A percentile compares a stretch with the other conserved stretches of the same genome.
phyloP scores from a whole-genome alignment of 805 yeast species.

The Maudiozyma pseudohumilis region DNA sequence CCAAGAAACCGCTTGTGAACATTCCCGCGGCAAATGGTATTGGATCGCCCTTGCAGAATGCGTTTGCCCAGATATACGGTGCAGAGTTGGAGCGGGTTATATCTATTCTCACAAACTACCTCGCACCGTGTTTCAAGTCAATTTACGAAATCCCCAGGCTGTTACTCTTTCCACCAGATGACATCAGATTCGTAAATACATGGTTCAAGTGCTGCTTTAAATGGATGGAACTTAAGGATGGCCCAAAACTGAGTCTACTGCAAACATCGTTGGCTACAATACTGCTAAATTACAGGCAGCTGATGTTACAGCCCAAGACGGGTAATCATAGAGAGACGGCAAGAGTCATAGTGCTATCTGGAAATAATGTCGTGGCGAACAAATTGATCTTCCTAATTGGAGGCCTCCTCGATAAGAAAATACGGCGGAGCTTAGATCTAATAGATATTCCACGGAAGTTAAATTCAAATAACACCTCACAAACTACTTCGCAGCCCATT shows the following conservation, averaged over 20 bases:
- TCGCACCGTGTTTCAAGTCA: conserved; percentile 26
- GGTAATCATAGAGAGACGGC: conserved; percentile 34
- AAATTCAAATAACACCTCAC: neutral
- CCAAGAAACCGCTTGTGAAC: neutral
- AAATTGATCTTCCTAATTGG: conserved; percentile 44
- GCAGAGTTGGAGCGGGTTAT: conserved; percentile 19
- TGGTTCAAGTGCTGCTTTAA: conserved; percentile 34
- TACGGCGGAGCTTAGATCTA: conserved; percentile 1
- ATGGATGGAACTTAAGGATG: conserved; percentile 37
- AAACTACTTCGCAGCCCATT: neutral
- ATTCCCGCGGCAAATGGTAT: neutral
- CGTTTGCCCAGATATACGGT: conserved; percentile 10
- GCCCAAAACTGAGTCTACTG: conserved; percentile 26
- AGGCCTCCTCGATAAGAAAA: conserved; percentile 35
- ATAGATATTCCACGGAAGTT: neutral
- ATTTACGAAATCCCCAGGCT: conserved; percentile 30
- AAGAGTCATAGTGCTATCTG: conserved; percentile 47
- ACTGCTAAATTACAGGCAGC: conserved; percentile 18
- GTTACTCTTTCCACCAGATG: conserved; percentile 26
- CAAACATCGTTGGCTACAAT: conserved; percentile 23
- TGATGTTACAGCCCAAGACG: conserved; percentile 10
- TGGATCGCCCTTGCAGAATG: conserved; percentile 1
- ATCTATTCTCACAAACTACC: conserved; percentile 19
- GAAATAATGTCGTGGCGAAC: conserved; percentile 51
- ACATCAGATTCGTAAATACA: conserved; percentile 23